Evolutionary conservation across 176 grass and related monocot genomes (phyloP), one percentile per base, ranked within the genome.

Genomic region (Oryza australiensis): DNA sequence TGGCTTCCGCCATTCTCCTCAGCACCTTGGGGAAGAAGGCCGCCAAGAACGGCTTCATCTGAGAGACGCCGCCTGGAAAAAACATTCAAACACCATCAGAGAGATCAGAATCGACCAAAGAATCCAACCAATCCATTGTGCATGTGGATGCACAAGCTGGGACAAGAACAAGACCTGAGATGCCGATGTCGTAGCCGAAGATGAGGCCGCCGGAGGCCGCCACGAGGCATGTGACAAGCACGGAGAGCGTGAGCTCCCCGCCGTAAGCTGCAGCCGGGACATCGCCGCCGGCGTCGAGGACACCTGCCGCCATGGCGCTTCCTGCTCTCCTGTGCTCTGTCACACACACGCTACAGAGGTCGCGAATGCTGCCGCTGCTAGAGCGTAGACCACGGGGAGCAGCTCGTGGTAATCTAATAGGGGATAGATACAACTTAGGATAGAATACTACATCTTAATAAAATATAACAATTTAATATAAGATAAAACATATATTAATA

Each of bases 1-100:
- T 72, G 12, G 71, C 43, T 3, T 88, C 88, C 2, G 43, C 82
- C 88, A 88, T 90, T 66, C 66, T 72, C 55, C 71, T 64, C 40
- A 90, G 64, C 28, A 94, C 86, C 20, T 41, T 68, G 13, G 92
- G 92, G 53, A 88, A 94, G 88, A 94, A 94, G 22, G 59, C 2
- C 5, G 51, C 67, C 27, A 90, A 51, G 57, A 93, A 93, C 1
- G 91, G 87, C 64, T 90, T 82, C 91, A 93, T 93, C 20, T 88
- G 79, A 76, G 91, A 81, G 12, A 93, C 91, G 2, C 91, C 91
- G 46, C 90, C 90, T 92, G 37, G 26, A 37, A 10, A 9, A 57
- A 66, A 34, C 29, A 73, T 5, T 37, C 35, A 7, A 37, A 8
- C 35, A 37, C 9, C 55, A 75, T 51, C 22, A 60, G 51, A 37